Base-by-base conservation (phyloP, 176 grass and related monocot genomes). In the Avena insularis region DNA sequence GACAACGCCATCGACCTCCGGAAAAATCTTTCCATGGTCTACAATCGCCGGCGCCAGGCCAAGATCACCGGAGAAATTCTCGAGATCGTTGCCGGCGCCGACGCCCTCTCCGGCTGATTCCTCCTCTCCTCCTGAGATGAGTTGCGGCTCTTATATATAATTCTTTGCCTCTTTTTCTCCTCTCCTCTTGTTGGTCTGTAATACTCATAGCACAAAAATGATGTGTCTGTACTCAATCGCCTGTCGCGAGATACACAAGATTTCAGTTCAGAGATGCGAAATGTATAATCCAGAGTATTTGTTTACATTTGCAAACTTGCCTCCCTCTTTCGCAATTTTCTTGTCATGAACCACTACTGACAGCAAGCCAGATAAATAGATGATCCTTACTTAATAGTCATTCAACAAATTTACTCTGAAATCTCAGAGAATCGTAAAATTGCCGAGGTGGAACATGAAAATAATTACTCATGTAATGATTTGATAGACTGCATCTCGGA, bases 31-130 rank as follows among this genome's bases (percentile, higher is more conserved):
- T 89, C 86, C 33, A 90, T 87, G 6, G 0, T 76, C 33, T 97
- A 97, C 90, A 94, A 97, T 63, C 85, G 92, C 78, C 71, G 62
- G 86, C 92, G 95, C 65, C 90, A 97, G 86, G 95, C 92, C 68
- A 97, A 97, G 90, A 94, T 97, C 83, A 97, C 92, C 7, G 92
- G 95, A 48, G 95, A 97, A 86, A 97, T 94, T 86, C 83, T 97
- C 78, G 95, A 97, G 88, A 94, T 97, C 46, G 84, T 97, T 20
- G 83, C 92, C 36, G 90, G 95, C 48, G 95, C 92, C 53, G 84
- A 97, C 12, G 89, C 92, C 47, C 86, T 86, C 12, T 23, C 83
- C 31, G 45, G 83, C 59, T 65, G 62, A 60, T 47, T 74, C 17
- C 47, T 29, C 69, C 64, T 51, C 45, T 4, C 29, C 2, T 12